These are phyloP conservation scores for Millerozyma miso DNA, from an alignment of 805 yeast species.

Conservation along the genomic window DNA sequence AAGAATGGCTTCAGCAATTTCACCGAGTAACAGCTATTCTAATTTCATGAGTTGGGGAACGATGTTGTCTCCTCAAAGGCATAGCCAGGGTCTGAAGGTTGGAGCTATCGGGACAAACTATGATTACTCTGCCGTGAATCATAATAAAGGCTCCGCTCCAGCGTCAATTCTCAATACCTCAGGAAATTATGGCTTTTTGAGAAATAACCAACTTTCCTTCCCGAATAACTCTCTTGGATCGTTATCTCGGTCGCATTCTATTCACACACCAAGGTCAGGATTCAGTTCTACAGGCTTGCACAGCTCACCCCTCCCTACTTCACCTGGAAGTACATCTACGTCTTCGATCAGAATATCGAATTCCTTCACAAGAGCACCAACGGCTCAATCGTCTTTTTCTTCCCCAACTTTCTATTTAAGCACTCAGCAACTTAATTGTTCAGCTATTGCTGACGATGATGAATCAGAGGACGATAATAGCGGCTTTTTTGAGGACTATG, in stretches of 20 bases:
- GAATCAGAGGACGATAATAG: conserved; percentile 17
- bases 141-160: conserved; percentile 2
- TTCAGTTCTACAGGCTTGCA: conserved; percentile 2
- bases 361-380: conserved; percentile 9
- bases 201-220: neutral
- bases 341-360: conserved; percentile 3
- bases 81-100: conserved; percentile 1
- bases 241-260: conserved; percentile 1
- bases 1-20: neutral
- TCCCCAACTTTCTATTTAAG: conserved; percentile 8
- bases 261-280: neutral
- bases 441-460: conserved; percentile 36
- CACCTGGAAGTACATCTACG: conserved; percentile 5
- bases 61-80: conserved; percentile 3
- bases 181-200: neutral
- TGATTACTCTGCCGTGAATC: neutral
- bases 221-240: neutral
- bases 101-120: neutral
- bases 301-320: conserved; percentile 5
- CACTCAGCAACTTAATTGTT: conserved; percentile 3
- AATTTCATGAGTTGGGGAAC: conserved; percentile 8
- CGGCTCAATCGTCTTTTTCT: conserved; percentile 11
- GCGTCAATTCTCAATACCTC: conserved; percentile 9
- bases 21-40: conserved; percentile 8
- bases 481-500: conserved; percentile 57